Conservation (phyloP, 225 moss, liverwort and hornwort genomes). For the Pseudisothecium myosuroides region DNA sequence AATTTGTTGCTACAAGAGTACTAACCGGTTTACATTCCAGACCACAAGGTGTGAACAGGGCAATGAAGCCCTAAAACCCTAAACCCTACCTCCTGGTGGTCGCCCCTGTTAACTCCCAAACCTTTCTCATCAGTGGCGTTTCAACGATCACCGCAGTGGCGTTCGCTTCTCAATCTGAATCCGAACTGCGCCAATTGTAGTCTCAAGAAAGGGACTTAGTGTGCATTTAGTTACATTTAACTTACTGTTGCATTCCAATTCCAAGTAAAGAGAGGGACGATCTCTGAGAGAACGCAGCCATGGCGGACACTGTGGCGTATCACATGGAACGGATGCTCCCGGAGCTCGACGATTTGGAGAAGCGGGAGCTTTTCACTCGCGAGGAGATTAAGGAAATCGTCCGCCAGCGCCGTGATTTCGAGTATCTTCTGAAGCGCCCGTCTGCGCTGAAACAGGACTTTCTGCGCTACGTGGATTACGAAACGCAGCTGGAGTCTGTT, state of each 20-base stretch:
- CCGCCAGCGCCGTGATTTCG: conserved; percentile 80
- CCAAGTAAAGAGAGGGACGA: too few relatives aligned
- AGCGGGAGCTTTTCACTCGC: conserved; percentile 57
- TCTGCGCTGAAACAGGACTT: conserved; percentile 70
- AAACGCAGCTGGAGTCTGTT: conserved; percentile 68
- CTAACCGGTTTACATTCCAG: too few relatives aligned
- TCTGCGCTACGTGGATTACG: conserved; percentile 72
- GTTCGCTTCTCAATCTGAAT: neutral
- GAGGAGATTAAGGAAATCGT: conserved; percentile 83
- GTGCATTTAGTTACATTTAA: neutral
- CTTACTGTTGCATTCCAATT: neutral
- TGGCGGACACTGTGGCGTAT: conserved; percentile 94
- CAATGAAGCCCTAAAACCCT: neutral
- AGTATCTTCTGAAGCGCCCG: conserved; percentile 83
- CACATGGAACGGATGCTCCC: conserved; percentile 96
- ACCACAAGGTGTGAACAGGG: neutral
- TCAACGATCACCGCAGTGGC: neutral
- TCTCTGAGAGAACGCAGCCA: conserved; percentile 4
- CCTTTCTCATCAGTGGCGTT: too few relatives aligned
- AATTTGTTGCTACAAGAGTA: too few relatives aligned
- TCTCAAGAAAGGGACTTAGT: too few relatives aligned
- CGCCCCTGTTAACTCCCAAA: neutral
- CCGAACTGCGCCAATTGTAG: neutral
- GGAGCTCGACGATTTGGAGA: conserved; percentile 87
- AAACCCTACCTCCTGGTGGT: neutral